A percentile compares a stretch with the other conserved stretches of the same genome.
Evolutionary conservation across 164 flowering plant genomes (phyloP).

Genomic region (Stephania yunnanensis): DNA sequence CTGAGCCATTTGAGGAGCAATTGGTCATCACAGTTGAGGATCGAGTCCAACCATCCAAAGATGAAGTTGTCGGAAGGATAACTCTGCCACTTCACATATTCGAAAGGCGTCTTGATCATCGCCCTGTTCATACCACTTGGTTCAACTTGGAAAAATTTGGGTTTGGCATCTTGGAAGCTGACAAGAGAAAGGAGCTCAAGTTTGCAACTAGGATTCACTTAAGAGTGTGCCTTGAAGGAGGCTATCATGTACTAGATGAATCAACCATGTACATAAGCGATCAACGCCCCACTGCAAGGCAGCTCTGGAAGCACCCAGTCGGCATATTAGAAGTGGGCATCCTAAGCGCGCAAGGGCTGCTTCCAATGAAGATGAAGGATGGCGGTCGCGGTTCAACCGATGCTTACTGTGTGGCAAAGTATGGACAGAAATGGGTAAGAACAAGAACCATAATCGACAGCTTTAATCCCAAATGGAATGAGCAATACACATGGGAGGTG

Average conservation of each 20-base stretch:
- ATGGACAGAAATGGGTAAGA: conserved; percentile 48
- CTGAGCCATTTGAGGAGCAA: conserved; percentile 45
- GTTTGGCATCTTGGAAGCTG: conserved; percentile 30
- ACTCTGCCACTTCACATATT: conserved; percentile 24
- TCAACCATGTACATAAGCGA: conserved; percentile 41
- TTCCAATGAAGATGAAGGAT: conserved; percentile 44
- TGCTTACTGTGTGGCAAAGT: conserved; percentile 46
- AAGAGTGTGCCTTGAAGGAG: conserved; percentile 43
- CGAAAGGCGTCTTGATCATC: conserved; percentile 32
- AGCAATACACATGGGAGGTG: conserved; percentile 67
- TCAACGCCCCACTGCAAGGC: conserved; percentile 42
- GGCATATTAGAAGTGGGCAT: conserved; percentile 42
- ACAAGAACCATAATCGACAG: conserved; percentile 46
- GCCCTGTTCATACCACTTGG: conserved; percentile 38
- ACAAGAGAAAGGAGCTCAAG: conserved; percentile 34
- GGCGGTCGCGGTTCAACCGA: conserved; percentile 38
- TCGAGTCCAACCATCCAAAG: conserved; percentile 30
- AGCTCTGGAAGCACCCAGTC: conserved; percentile 37
- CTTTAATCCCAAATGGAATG: conserved; percentile 49
- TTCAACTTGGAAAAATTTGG: conserved; percentile 40
- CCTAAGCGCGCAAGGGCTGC: conserved; percentile 31
- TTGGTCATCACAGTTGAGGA: conserved; percentile 35
- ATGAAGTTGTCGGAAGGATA: conserved; percentile 31
- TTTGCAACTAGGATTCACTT: conserved; percentile 40
- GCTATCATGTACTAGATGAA: conserved; percentile 44